Evolutionary conservation across 331 rosid species (phyloP), one percentile per base, ranked within the genome.

Genomic region (Erythrophleum ivorense): DNA sequence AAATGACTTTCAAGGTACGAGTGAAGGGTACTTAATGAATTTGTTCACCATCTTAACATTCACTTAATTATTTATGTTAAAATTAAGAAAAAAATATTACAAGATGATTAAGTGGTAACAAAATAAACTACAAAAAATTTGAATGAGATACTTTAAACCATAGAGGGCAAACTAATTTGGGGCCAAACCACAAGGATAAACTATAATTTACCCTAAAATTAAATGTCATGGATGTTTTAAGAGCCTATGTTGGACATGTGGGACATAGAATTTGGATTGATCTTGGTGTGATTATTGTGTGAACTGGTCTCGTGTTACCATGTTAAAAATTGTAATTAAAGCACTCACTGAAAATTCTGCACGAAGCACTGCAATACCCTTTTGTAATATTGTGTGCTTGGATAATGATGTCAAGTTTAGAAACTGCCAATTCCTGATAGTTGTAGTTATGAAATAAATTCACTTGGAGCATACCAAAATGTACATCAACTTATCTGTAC

Each of bases 401-500:
- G 55, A 16, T 66, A 9, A 11, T 76, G 12, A 43, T 67, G 68
- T 55, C 12, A 41, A 68, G 59, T 59, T 45, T 40, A 38, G 2
- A 63, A 71, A 31, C 19, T 48, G 11, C 24, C 45, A 6, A 9
- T 74, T 75, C 63, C 59, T 12, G 65, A 54, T n/a, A 16, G 46
- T 18, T 71, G 24, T 33, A 16, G 58, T n/a, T 59, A n/a, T 63
- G 76, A 45, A 19, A 78, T 63, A 40, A 64, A 45, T 55, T 54
- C 57, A 43, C 33, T 49, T 43, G 0, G 3, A 12, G 71, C 73
- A 14, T 71, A 71, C 31, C 36, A 63, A 49, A 77, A 78, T 40
- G 50, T 71, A 9, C 64, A 58, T 15, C 36, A 13, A 13, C 52
- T 43, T 67, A 16, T 67, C 21, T 84, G 34, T n/a, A 9, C 29